Percentiles rank a stretch among this genome's conserved stretches.
Conservation (phyloP, 805 yeast species). For the Candida corydali region DNA sequence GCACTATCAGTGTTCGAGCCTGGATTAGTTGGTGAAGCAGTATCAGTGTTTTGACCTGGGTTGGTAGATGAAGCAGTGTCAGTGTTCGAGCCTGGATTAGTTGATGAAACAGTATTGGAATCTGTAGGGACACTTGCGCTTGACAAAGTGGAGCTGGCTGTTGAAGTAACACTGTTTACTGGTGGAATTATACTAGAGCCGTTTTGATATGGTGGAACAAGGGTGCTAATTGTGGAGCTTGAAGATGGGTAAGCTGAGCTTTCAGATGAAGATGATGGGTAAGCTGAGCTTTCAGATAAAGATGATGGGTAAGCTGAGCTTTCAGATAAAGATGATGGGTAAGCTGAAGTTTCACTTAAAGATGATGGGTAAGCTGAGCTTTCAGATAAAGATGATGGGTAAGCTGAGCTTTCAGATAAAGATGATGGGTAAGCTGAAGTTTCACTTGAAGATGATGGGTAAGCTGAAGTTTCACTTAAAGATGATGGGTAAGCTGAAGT, state of each 20-base stretch:
- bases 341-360: no score
- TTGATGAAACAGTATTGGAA: neutral
- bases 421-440: neutral
- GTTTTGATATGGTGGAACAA: slow-evolving; percentile 2
- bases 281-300: neutral
- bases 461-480: neutral
- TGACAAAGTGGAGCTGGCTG: neutral
- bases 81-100: neutral
- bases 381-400: neutral
- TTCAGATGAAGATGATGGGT: neutral
- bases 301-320: no score
- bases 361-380: slow-evolving; percentile 1
- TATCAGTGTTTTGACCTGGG: neutral
- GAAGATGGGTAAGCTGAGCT: neutral
- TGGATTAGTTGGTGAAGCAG: no score
- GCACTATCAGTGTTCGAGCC: neutral
- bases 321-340: no score
- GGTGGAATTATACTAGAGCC: neutral
- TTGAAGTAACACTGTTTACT: neutral
- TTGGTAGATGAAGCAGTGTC: neutral
- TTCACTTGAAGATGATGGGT: neutral
- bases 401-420: neutral
- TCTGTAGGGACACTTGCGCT: neutral
- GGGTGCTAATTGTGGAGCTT: neutral
- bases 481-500: neutral